Evolutionary conservation across 176 grass and related monocot species (phyloP).

Genomic region (Lolium multiflorum): DNA sequence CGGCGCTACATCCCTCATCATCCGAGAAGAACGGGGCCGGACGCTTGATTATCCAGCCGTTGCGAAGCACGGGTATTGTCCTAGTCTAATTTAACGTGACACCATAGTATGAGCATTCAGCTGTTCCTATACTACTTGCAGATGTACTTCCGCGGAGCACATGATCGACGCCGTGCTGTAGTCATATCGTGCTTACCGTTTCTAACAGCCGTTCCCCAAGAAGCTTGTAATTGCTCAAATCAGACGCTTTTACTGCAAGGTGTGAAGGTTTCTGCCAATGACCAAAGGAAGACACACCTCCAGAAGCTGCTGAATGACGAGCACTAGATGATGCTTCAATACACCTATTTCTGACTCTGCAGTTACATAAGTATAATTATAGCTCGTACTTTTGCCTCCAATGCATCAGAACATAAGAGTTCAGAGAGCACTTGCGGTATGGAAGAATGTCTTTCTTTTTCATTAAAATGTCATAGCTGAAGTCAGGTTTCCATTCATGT

Average conservation of each 20-base stretch:
- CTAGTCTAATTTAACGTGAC: no score
- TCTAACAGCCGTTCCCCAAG: conserved; percentile 54
- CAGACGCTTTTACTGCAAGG: conserved; percentile 39
- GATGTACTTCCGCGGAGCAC: no score
- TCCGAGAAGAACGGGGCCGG: no score
- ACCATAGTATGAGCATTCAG: no score
- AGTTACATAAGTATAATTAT: background rate
- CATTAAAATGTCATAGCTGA: background rate
- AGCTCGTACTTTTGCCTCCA: conserved; percentile 2
- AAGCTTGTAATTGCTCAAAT: conserved; percentile 75
- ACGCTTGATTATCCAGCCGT: no score
- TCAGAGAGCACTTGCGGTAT: background rate
- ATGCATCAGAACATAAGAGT: background rate
- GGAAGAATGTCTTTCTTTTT: background rate
- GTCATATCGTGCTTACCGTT: no score
- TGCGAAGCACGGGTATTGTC: no score
- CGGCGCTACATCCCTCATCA: no score
- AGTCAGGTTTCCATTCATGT: no score
- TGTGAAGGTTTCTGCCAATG: conserved; percentile 52
- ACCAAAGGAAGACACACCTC: conserved; percentile 59
- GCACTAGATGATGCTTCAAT: conserved; percentile 32
- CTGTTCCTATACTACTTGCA: no score
- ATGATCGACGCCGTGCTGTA: no score
- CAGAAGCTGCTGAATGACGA: conserved; percentile 43
- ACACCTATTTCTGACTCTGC: background rate